Evolutionary conservation across 1,139 yeast species (phyloP), one percentile per base, ranked within the genome.

Genomic region (Taphrina deformans): DNA sequence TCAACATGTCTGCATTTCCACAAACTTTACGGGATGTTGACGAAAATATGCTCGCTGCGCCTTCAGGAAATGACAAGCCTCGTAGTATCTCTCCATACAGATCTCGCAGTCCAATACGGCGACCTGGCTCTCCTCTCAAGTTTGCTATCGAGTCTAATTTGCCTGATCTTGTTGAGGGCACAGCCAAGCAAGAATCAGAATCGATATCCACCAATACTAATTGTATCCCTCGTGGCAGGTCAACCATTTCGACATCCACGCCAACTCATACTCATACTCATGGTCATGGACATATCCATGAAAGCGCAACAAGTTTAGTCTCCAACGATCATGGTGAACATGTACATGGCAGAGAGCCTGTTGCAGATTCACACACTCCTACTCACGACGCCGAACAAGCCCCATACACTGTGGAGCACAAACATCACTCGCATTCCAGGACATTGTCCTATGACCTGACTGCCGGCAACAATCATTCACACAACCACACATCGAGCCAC

Each of bases 341-440:
- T 38, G 14, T n/a, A 18, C 41, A 38, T 4, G 41, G n/a, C 18
- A 12, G 7, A 12, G 18, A 38, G n/a, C 41, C n/a, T n/a, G 7
- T 6, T 18, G 14, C 41, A n/a, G n/a, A 38, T 12, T 38, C 18
- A 14, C 41, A 38, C 18, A 7, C 14, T 7, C 41, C 12, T 38
- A 10, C 12, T 12, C 41, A 38, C 41, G 41, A 38, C 18, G 14
- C 18, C 7, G 7, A 12, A 14, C 3, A 9, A 12, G 16, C 18
- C 6, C 7, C 16, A 7, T 12, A 7, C n/a, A 5, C 18, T n/a
- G 41, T 65, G 26, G 58, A 18, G 14, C 75, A 73, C 55, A 40
- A 69, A 10, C 75, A 74, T 62, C 66, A 68, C 10, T 7, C 48
- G 21, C 55, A 63, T 26, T 27, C 69, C 35, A 55, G 60, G 38